Conservation (phyloP, 164 flowering plant genomes). For the Platanus orientalis region DNA sequence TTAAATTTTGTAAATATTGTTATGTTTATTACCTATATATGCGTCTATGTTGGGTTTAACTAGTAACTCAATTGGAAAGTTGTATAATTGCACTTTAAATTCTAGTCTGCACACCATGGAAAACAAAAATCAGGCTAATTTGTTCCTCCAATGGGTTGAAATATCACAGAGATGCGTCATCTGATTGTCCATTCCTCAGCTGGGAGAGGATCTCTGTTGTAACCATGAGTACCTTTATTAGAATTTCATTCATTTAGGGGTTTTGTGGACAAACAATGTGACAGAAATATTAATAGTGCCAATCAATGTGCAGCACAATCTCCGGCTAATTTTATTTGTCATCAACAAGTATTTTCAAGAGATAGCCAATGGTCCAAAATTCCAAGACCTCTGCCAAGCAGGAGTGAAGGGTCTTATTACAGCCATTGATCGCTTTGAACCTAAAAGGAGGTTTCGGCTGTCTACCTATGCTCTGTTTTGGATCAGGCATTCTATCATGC, state of each 20-base stretch:
- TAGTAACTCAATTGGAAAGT: neutral
- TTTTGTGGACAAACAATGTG: neutral
- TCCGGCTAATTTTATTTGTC: conserved; percentile 78
- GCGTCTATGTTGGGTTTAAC: neutral
- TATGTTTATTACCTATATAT: neutral
- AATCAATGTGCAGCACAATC: conserved; percentile 83
- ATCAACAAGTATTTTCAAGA: conserved; percentile 93
- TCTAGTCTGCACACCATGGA: neutral
- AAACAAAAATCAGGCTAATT: neutral
- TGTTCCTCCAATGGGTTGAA: neutral
- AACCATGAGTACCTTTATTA: neutral
- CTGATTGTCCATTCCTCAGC: neutral
- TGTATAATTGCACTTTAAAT: neutral
- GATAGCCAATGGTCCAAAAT: conserved; percentile 58
- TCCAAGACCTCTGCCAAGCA: conserved; percentile 93
- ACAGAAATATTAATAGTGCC: conserved; percentile 8
- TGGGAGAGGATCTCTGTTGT: neutral
- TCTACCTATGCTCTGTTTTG: conserved; percentile 91
- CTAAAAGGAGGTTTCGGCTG: conserved; percentile 59
- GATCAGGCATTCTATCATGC: conserved; percentile 89
- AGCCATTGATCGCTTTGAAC: conserved; percentile 94
- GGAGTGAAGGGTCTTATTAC: conserved; percentile 90
- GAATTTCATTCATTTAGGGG: neutral
- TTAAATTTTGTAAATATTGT: neutral
- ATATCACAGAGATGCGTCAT: neutral